These are phyloP conservation scores for Tulasnella sp. DNA, from an alignment of 768 basidiomycete species.

Conservation along the genomic window DNA sequence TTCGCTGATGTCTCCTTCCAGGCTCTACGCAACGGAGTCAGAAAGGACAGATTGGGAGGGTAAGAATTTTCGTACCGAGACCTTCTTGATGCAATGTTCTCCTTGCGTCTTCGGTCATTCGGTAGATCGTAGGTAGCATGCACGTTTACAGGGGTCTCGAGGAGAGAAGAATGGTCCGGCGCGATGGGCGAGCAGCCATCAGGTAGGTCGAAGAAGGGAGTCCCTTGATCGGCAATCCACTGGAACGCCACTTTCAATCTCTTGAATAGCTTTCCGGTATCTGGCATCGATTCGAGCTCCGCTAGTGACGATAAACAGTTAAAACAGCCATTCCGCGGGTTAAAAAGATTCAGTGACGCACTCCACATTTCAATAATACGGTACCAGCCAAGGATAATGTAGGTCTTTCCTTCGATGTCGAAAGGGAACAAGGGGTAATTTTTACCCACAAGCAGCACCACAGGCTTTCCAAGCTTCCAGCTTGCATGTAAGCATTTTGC, in stretches of 20 bases:
- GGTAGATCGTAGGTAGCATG: neutral
- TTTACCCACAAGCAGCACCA: constrained; percentile 74
- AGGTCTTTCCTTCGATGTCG: constrained; percentile 39
- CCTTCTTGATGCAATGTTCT: neutral
- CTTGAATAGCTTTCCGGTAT: constrained; percentile 46
- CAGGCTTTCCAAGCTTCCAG: constrained; percentile 56
- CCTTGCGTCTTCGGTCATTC: neutral
- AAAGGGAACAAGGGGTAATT: constrained; percentile 75
- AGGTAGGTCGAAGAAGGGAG: constrained; percentile 53
- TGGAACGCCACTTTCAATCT: constrained; percentile 84
- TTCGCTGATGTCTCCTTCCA: neutral
- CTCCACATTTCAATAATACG: constrained; percentile 73
- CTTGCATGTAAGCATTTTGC: constrained; percentile 69
- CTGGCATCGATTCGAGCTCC: constrained; percentile 18
- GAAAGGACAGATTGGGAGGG: neutral
- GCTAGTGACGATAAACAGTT: neutral
- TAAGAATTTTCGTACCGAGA: neutral
- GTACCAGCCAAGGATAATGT: constrained; percentile 70
- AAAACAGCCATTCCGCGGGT: neutral
- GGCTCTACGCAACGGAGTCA: neutral
- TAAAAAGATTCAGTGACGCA: constrained; percentile 43
- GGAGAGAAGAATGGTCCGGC: neutral
- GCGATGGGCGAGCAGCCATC: neutral
- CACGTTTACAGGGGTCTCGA: neutral
- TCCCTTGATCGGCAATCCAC: constrained; percentile 75